Evolutionary conservation across 1,139 yeast genomes (phyloP).

Genomic region (Tardiomyces digboiensis): DNA sequence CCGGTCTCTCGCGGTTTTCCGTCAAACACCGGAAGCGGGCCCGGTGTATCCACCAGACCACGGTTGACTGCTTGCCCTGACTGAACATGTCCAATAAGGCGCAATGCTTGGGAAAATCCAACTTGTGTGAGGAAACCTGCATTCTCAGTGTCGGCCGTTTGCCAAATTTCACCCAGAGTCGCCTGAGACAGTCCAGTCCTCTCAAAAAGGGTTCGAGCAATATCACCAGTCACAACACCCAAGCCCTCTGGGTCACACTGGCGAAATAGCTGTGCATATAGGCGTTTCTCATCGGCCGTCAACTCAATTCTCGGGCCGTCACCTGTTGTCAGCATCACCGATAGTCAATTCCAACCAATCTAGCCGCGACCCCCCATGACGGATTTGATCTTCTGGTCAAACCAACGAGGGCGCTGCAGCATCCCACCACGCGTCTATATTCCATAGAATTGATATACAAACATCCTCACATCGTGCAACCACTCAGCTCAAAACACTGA

Average conservation of each 20-base stretch:
- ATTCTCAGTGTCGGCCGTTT: conserved; percentile 75
- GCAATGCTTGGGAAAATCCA: conserved; percentile 79
- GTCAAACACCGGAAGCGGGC: conserved; percentile 37
- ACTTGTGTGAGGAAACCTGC: conserved; percentile 76
- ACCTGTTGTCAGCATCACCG: neutral
- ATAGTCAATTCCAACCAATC: neutral
- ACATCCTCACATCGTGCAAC: too few species aligned
- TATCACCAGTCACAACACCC: conserved; percentile 85
- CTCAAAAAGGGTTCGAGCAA: conserved; percentile 79
- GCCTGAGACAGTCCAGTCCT: conserved; percentile 77
- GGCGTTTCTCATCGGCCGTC: conserved; percentile 68
- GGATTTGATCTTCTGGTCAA: too few species aligned
- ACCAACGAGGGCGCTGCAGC: too few species aligned
- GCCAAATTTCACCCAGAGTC: conserved; percentile 88
- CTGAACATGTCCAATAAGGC: conserved; percentile 87
- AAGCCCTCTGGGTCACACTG: conserved; percentile 69
- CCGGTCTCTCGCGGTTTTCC: conserved; percentile 14
- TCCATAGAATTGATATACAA: too few species aligned
- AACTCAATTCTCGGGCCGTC: conserved; percentile 26
- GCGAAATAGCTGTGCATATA: conserved; percentile 66
- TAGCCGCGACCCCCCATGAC: too few species aligned
- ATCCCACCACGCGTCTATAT: too few species aligned
- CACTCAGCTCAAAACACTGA: too few species aligned
- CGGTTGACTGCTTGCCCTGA: conserved; percentile 38
- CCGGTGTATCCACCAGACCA: conserved; percentile 34